Percentiles rank a stretch among this genome's conserved stretches.
Evolutionary conservation across 2,329 filamentous ascomycete species (phyloP).

Genomic region (Claviceps maximensis): DNA sequence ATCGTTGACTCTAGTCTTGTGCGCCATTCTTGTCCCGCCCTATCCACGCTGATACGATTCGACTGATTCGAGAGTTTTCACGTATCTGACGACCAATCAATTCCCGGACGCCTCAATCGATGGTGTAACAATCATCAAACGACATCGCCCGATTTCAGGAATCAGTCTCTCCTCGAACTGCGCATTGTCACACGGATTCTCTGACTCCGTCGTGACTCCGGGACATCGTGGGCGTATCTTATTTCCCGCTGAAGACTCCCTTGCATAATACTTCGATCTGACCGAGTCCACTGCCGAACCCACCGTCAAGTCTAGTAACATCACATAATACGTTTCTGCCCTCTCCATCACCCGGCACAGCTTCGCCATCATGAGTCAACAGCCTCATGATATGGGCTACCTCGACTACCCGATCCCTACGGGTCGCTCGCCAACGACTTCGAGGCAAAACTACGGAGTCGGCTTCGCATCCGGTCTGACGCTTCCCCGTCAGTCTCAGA

Average conservation of each 20-base stretch:
- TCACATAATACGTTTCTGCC: conserved; percentile 14
- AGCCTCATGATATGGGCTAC: conserved; percentile 51
- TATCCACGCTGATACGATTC: conserved; percentile 1
- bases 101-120: neutral
- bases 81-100: neutral
- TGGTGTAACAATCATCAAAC: neutral
- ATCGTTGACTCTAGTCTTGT: neutral
- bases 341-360: conserved; percentile 11
- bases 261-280: neutral
- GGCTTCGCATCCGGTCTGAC: conserved; percentile 38
- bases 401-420: conserved; percentile 49
- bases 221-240: neutral
- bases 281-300: neutral
- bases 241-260: neutral
- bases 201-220: neutral
- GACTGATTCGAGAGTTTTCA: neutral
- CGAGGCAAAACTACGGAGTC: conserved; percentile 43
- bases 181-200: neutral
- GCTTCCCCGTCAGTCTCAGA: conserved; percentile 43
- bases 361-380: conserved; percentile 28
- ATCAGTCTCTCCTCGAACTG: conserved; percentile 2
- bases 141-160: neutral
- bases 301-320: neutral
- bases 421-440: conserved; percentile 57
- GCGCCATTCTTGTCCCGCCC: neutral